Evolutionary conservation across 1,139 yeast species (phyloP), one percentile per base, ranked within the genome.

Genomic region (Lodderomyces orthopsilosis): DNA sequence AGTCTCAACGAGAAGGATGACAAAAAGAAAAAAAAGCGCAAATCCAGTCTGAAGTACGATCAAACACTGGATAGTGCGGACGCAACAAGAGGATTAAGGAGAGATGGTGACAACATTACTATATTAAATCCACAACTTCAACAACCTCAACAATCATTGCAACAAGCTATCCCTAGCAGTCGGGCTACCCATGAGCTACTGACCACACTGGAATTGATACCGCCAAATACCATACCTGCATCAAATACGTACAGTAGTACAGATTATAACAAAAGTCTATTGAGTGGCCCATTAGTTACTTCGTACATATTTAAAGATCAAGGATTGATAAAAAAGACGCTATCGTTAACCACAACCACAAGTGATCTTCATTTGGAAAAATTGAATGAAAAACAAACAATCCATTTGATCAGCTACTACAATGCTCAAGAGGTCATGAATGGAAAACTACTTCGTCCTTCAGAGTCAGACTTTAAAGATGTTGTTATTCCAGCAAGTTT

Each of bases 311-410:
- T 84, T 57, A 83, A 83, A 56, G 85, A 83, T 44, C 79, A 79
- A 45, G 96, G 96, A 0, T 71, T 90, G 40, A 80, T 89, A 47
- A 90, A 90, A 61, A 89, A 89, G 61, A 87, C 97, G 0, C 70
- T 90, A 51, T 81, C 91, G 4, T 68, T 89, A 14, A 76, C 62
- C 15, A 66, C 74, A 15, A 60, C 55, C 6, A 46, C 61, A 4
- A 63, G 62, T 35, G 81, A 79, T 13, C 57, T 66, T 22, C 63
- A 64, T 40, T 43, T 64, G 19, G 61, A 59, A 8, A 56, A 55
- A 28, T 55, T 57, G 30, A 57, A 55, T 6, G 68, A 61, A 41
- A 65, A 60, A 41, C 74, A 68, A 53, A 81, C 88, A 0, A 77
- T 85, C 45, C 96, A 91, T 58, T 64, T 90, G 43, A 81, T 90